Base-by-base conservation (phyloP, 345 rosid species). In the Trapa bicornis region DNA sequence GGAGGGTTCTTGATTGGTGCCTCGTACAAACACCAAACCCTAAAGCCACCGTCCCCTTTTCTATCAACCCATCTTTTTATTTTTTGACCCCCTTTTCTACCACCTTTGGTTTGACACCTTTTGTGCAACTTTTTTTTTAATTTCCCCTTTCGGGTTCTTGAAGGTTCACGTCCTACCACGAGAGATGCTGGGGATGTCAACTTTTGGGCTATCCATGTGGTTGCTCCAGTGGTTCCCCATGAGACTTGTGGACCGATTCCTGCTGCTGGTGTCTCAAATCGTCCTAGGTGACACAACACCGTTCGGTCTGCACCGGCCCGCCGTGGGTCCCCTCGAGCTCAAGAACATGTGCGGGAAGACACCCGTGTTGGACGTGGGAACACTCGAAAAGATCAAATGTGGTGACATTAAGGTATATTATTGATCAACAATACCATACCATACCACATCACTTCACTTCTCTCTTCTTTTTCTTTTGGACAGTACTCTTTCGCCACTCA, bases 141-240 rank as follows among this genome's bases (percentile, higher is more conserved):
- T 37, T 8, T 54, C 61, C 29, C 29, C 29, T 22, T 22, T 43
- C 10, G 67, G 16, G n/a, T 35, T 60, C 39, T 69, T 82, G 84
- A 78, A 94, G 99, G 96, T 94, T 78, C 99, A 94, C 83, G 85
- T 94, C 77, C 83, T 94, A 70, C 99, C 99, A 70, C 89, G 80
- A 79, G 89, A 88, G 85, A 80, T 91, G 95, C 88, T 94, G 71
- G 99, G 99, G 38, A 79, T 65, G 78, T 94, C 97, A 41, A 91
- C 97, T 75, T 94, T 94, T 82, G 97, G 92, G 73, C 69, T 91
- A 80, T 81, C 99, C 78, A 89, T 91, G 92, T 87, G 90, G 86
- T 71, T 94, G 74, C 86, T 88, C 52, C 87, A 83, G 81, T 94
- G 97, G 99, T 65, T 94, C 71, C 92, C 99, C 70, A 72, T 87